Percentiles rank a stretch among this genome's conserved stretches.
Conservation (phyloP, 177 flowering plant species). For the Vitis hybrid region DNA sequence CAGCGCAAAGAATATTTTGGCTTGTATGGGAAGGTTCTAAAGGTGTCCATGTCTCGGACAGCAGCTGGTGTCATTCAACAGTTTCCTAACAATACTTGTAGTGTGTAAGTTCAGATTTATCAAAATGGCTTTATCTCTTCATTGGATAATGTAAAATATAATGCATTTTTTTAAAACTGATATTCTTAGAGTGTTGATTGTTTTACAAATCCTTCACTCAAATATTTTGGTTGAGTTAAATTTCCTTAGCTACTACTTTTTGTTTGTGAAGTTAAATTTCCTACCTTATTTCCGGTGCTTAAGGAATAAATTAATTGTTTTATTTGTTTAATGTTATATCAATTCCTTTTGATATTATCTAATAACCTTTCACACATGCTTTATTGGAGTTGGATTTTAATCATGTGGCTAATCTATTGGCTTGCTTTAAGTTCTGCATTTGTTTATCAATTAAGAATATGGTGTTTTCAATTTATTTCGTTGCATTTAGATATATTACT, state of each 20-base stretch:
- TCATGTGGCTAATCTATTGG: neutral
- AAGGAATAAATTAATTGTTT: neutral
- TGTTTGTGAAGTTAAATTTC: no score
- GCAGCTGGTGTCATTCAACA: constrained; percentile 88
- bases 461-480: neutral
- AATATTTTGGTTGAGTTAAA: no score
- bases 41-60: constrained; percentile 96
- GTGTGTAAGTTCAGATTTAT: constrained; percentile 74
- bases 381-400: neutral
- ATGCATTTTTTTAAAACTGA: no score
- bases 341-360: neutral
- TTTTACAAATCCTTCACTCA: neutral
- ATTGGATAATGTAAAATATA: no score
- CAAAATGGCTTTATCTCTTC: no score
- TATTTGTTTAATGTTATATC: neutral
- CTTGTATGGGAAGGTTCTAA: constrained; percentile 93
- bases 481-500: constrained; percentile 77
- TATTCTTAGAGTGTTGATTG: neutral
- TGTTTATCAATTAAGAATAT: neutral
- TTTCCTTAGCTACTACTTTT: no score
- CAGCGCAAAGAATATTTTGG: constrained; percentile 89
- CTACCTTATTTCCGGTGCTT: no score
- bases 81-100: constrained; percentile 83
- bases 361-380: neutral
- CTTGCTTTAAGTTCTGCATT: neutral